Base-by-base conservation (phyloP, 2,329 filamentous ascomycete genomes). In the Colletotrichum truncatum region DNA sequence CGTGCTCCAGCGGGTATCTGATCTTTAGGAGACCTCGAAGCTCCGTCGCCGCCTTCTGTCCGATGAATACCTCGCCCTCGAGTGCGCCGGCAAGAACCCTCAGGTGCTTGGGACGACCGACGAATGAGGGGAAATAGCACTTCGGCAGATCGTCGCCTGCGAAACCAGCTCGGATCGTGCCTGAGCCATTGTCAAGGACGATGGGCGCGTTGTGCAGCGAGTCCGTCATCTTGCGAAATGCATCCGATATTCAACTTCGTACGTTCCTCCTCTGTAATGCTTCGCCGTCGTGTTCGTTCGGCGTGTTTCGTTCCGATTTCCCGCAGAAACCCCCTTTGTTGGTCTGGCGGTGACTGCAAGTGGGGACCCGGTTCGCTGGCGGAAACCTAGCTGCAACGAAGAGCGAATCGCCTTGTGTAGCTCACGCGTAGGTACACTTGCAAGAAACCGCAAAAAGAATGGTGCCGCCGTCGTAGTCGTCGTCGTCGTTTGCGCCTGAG, bases 131-230 rank as follows among this genome's bases (percentile, higher is more conserved):
- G 76, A 99, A 99, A 83, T 92, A 97, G 84, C 93, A 97, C 83
- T 97, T 97, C 18, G 96, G 96, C 52, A 95, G 85, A 77, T 99
- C 96, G 74, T 98, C 94, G 71, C 96, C 96, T 34, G 96, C 96
- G 77, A 98, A 99, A 21, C 96, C 96, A 58, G 96, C 96, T 77
- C 97, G 89, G 77, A 99, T 98, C 4, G 96, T 99, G 70, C 96
- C 96, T 71, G 94, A 98, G 74, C 96, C 96, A 82, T 99, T 99
- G 87, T 99, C 96, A 75, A 99, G 92, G 76, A 99, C 96, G 79
- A 99, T 97, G 65, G 96, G 94, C 71, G 94, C 94, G 85, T 99
- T 99, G 85, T 98, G 96, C 60, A 98, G 89, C 62, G 83, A 83
- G 70, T 89, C 86, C 67, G 85, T 80, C 86, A 89, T 88, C 18